These are phyloP conservation scores for Colletotrichum spaethianum DNA, from an alignment of 2,329 filamentous ascomycete genomes.

Conservation along the genomic window DNA sequence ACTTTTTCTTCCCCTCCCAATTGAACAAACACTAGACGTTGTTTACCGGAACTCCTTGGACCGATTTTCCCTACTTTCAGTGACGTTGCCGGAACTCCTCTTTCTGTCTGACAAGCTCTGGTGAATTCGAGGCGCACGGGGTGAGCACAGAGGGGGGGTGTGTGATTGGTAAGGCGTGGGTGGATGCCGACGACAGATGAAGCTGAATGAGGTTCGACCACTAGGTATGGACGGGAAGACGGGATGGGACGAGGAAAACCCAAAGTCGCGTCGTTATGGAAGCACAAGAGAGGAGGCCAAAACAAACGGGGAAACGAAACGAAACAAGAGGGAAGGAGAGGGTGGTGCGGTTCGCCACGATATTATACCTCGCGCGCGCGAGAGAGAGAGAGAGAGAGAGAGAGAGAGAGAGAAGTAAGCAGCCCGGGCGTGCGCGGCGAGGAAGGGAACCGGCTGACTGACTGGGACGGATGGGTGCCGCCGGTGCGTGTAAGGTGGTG, in stretches of 20 bases:
- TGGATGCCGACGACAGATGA: too few species aligned
- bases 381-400: neutral
- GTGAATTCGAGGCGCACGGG: neutral
- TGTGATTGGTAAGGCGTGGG: neutral
- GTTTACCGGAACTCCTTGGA: neutral
- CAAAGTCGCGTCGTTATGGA: neutral
- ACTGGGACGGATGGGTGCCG: neutral
- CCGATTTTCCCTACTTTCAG: neutral
- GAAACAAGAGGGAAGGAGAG: neutral
- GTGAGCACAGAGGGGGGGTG: neutral
- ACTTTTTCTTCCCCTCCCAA: neutral
- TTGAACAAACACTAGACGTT: constrained; percentile 17
- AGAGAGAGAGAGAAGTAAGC: neutral
- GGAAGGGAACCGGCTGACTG: neutral
- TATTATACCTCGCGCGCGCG: neutral
- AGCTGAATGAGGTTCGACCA: too few species aligned
- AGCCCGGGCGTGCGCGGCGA: constrained; percentile 7
- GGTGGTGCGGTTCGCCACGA: constrained; percentile 15
- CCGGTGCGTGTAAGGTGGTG: neutral
- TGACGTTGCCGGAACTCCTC: neutral
- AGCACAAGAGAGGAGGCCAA: neutral
- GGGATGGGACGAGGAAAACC: neutral
- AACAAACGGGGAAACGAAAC: neutral
- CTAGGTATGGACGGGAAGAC: neutral
- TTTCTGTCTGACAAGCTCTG: neutral